phyloP scores from a whole-genome alignment of 1,284 basidiomycete species.

The Microbotryomycetes sp. region DNA sequence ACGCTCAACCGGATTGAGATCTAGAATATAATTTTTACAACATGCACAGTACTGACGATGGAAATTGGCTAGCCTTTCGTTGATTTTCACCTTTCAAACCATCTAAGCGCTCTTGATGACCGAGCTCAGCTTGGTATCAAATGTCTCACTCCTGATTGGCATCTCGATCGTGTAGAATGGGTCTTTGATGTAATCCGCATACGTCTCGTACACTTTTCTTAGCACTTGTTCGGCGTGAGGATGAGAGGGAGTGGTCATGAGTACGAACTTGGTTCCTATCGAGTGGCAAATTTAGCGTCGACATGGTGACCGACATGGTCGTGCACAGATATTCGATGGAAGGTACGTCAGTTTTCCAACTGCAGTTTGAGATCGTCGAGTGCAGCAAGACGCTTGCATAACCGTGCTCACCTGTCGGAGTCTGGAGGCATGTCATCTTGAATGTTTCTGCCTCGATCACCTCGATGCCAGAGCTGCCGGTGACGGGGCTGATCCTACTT shows the following conservation, averaged over 20 bases:
- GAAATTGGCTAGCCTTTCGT: no score
- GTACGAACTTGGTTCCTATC: slow-evolving; percentile 92
- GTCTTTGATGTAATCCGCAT: slow-evolving; percentile 76
- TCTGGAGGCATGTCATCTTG: slow-evolving; percentile 81
- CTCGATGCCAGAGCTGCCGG: slow-evolving; percentile 74
- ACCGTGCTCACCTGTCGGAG: slow-evolving; percentile 70
- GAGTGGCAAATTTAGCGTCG: not conserved
- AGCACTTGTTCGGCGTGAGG: slow-evolving; percentile 46
- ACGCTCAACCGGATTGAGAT: not conserved
- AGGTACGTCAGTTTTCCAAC: not conserved
- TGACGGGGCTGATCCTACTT: slow-evolving; percentile 76
- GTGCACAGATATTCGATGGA: no score
- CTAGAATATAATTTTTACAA: not conserved
- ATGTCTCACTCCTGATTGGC: slow-evolving; percentile 88
- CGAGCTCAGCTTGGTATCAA: slow-evolving; percentile 58
- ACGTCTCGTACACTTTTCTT: slow-evolving; percentile 38
- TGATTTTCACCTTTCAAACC: no score
- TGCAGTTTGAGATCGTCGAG: no score
- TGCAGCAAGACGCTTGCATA: slow-evolving; percentile 10
- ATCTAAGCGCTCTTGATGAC: slow-evolving; percentile 21
- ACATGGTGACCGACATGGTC: not conserved
- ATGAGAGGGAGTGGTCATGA: slow-evolving; percentile 74
- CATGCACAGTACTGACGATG: no score
- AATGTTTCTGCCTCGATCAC: slow-evolving; percentile 91
- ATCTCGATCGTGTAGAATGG: slow-evolving; percentile 98